These are phyloP conservation scores for Aspergillus ochraceus DNA, from an alignment of 2,329 filamentous ascomycete genomes.

Conservation along the genomic window DNA sequence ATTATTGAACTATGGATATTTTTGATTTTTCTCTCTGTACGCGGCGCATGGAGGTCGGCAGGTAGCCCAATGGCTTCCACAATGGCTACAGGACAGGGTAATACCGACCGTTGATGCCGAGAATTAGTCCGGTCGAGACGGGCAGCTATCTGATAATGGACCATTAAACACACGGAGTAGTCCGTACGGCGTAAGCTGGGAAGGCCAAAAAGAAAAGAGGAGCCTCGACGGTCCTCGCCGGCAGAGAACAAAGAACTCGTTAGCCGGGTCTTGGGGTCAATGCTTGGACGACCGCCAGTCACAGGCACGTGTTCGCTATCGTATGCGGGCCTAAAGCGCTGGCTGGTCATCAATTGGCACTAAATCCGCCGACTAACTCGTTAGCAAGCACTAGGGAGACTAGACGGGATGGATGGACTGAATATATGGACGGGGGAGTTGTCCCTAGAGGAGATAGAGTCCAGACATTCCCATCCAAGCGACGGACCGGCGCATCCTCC, in stretches of 20 bases:
- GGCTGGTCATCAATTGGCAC: conserved; percentile 2
- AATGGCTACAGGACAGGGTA: background rate
- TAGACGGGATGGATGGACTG: background rate
- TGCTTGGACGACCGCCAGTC: background rate
- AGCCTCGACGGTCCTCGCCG: background rate
- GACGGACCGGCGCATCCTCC: background rate
- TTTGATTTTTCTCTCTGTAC: background rate
- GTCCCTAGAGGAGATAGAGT: background rate
- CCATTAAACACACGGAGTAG: background rate
- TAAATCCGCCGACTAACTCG: conserved; percentile 1
- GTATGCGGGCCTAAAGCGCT: conserved; percentile 19
- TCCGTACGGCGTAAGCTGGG: background rate
- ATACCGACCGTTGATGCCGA: conserved; percentile 11
- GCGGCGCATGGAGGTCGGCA: background rate
- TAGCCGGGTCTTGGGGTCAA: background rate
- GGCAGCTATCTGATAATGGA: background rate
- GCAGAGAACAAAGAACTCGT: background rate
- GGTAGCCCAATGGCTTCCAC: background rate
- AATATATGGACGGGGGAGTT: background rate
- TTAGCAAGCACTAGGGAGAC: background rate
- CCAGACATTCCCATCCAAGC: background rate
- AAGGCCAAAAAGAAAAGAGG: background rate
- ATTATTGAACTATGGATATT: conserved; percentile 2
- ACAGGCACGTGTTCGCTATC: conserved; percentile 21
- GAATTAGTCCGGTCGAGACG: conserved; percentile 3